Percentiles rank a stretch among this genome's conserved stretches.
phyloP scores from a whole-genome alignment of 345 rosid genomes.

The Brassica incana region DNA sequence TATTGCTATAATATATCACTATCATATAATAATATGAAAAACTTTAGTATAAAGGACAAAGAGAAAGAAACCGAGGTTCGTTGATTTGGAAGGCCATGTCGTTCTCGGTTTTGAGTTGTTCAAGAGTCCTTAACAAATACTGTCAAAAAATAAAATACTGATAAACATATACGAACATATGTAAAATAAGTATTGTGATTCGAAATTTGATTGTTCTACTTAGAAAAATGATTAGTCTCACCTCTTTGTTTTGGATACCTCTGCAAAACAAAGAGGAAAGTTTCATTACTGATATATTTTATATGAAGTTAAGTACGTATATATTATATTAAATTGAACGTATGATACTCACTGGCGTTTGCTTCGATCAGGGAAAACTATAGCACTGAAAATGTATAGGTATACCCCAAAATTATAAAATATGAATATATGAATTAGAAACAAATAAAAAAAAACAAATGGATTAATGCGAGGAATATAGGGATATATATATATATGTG shows the following conservation, averaged over 20 bases:
- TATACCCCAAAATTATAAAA: not conserved
- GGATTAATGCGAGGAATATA: not conserved
- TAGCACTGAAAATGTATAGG: conserved; percentile 44
- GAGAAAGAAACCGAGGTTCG: conserved; percentile 41
- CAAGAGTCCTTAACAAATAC: conserved; percentile 54
- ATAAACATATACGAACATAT: not conserved
- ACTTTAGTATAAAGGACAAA: not conserved
- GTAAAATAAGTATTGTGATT: not conserved
- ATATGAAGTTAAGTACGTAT: not conserved
- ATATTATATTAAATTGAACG: not conserved
- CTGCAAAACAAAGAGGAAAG: conserved; percentile 35
- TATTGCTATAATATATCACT: not conserved
- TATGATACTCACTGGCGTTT: conserved; percentile 28
- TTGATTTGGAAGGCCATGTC: conserved; percentile 56
- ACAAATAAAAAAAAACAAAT: not conserved
- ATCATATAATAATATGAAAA: not conserved
- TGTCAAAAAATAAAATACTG: conserved; percentile 19
- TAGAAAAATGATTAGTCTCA: conserved; percentile 13
- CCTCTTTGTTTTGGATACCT: conserved; percentile 60
- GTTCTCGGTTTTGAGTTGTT: conserved; percentile 55
- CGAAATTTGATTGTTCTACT: not conserved
- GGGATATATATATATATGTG: not conserved
- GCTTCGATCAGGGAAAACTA: conserved; percentile 47
- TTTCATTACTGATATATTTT: not conserved
- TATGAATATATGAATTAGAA: not conserved